phyloP scores from a whole-genome alignment of 139 green algal species.

The Pseudopediastrum boryanum region DNA sequence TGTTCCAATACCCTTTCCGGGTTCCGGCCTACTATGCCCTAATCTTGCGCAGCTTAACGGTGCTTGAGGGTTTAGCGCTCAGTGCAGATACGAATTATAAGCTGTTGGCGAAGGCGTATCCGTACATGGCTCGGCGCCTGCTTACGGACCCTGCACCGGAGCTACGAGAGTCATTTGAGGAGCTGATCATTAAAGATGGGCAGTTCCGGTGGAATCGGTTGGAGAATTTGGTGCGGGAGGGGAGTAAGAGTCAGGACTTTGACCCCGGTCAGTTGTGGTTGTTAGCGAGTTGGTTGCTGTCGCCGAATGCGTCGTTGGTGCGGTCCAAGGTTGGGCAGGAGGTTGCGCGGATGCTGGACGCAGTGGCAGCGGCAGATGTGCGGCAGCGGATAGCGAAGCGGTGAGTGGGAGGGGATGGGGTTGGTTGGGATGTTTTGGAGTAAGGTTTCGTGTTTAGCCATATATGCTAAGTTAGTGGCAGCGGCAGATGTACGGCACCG shows the following conservation, averaged over 20 bases:
- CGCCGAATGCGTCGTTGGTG: slow-evolving; percentile 12
- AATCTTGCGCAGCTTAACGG: slow-evolving; percentile 93
- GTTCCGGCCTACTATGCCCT: slow-evolving; percentile 97
- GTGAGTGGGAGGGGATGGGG: too few species aligned
- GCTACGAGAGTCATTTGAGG: slow-evolving; percentile 78
- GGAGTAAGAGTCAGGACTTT: slow-evolving; percentile 78
- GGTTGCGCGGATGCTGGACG: slow-evolving; percentile 75
- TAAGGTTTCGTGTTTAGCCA: too few species aligned
- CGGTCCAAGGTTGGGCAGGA: slow-evolving; percentile 63
- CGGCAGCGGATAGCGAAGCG: slow-evolving; percentile 32
- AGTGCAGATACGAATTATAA: slow-evolving; percentile 77
- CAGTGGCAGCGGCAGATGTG: slow-evolving; percentile 54
- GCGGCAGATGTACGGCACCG: too few species aligned
- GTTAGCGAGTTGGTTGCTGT: slow-evolving; percentile 81
- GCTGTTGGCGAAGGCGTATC: slow-evolving; percentile 92
- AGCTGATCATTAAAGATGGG: slow-evolving; percentile 79
- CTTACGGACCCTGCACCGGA: slow-evolving; percentile 91
- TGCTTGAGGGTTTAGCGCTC: slow-evolving; percentile 92
- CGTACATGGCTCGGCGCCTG: slow-evolving; percentile 94
- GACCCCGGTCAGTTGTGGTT: slow-evolving; percentile 87
- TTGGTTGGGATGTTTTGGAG: too few species aligned
- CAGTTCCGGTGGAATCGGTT: slow-evolving; percentile 81
- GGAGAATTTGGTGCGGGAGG: slow-evolving; percentile 87
- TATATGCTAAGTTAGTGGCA: too few species aligned
- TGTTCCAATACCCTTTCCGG: slow-evolving; percentile 87